Evolutionary conservation across 1,284 basidiomycete species (phyloP).

Genomic region (Afroboletus lepidellus): DNA sequence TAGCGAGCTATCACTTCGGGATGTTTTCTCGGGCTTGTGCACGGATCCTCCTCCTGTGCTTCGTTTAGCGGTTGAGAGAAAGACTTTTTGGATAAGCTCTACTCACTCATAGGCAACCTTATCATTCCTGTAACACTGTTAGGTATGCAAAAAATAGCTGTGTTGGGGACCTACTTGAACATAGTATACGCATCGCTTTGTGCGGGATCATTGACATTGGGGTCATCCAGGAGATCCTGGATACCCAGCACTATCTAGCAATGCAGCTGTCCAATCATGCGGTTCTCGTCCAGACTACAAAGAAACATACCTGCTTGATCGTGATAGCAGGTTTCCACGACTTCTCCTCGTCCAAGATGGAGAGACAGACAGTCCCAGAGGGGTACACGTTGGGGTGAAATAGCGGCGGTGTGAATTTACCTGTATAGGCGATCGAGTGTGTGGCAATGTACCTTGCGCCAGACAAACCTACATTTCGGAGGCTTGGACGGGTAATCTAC

Average conservation of each 20-base stretch:
- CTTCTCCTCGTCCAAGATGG: conserved; percentile 98
- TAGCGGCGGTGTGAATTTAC: conserved; percentile 94
- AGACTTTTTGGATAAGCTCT: not conserved
- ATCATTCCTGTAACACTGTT: conserved; percentile 67
- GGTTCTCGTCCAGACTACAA: not conserved
- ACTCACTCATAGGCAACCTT: conserved; percentile 85
- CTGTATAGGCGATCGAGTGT: conserved; percentile 41
- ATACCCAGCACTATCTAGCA: conserved; percentile 90
- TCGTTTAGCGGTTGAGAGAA: conserved; percentile 7
- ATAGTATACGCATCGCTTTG: conserved; percentile 97
- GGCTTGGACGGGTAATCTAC: conserved; percentile 94
- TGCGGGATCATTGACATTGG: conserved; percentile 93
- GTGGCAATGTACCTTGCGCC: conserved; percentile 2
- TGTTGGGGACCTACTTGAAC: conserved; percentile 76
- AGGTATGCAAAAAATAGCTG: conserved; percentile 1
- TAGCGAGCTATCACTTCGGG: conserved; percentile 58
- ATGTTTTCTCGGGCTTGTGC: conserved; percentile 84
- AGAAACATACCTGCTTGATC: conserved; percentile 84
- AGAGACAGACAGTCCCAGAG: conserved; percentile 96
- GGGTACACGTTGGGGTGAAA: conserved; percentile 99
- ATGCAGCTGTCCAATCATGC: not conserved
- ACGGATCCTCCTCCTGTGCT: conserved; percentile 65
- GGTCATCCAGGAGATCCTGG: conserved; percentile 91
- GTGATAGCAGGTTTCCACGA: conserved; percentile 99
- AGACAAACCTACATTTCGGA: conserved; percentile 74